Evolutionary conservation across 2,329 filamentous ascomycete species (phyloP).

Genomic region (Hypoxylon sp.): DNA sequence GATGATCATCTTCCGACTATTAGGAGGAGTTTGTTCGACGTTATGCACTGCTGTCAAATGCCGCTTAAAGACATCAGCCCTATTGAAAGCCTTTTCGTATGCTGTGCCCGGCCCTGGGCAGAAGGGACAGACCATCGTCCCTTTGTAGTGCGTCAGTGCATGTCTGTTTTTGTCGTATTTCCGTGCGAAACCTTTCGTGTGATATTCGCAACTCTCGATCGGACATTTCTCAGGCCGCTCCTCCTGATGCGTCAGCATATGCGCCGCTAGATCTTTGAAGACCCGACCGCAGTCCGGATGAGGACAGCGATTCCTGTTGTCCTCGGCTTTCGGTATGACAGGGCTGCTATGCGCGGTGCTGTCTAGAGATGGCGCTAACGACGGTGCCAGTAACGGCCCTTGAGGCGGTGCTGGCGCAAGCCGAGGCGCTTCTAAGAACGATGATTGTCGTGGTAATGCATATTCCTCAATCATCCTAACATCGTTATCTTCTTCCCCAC

Average conservation of each 20-base stretch:
- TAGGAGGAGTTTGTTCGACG: conserved; percentile 92
- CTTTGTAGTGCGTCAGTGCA: conserved; percentile 95
- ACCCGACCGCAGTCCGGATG: conserved; percentile 86
- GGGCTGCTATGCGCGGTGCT: conserved; percentile 55
- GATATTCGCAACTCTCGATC: conserved; percentile 91
- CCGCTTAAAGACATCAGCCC: conserved; percentile 95
- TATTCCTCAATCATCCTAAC: conserved; percentile 66
- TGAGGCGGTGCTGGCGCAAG: conserved; percentile 55
- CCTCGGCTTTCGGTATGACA: conserved; percentile 53
- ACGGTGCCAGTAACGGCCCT: conserved; percentile 53
- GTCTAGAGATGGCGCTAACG: conserved; percentile 53
- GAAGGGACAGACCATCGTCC: conserved; percentile 96
- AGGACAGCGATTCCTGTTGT: conserved; percentile 72
- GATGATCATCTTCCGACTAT: conserved; percentile 80
- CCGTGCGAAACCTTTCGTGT: conserved; percentile 90
- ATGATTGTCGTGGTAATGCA: conserved; percentile 51
- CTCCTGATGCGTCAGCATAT: conserved; percentile 93
- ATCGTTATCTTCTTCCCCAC: conserved; percentile 67
- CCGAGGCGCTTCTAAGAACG: conserved; percentile 53
- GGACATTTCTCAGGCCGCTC: conserved; percentile 96
- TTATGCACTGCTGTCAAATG: conserved; percentile 92
- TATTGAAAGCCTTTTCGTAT: conserved; percentile 95
- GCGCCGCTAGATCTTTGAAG: conserved; percentile 93
- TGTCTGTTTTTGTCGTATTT: conserved; percentile 98
- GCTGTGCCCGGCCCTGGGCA: conserved; percentile 90